Base-by-base conservation (phyloP, 768 basidiomycete species). In the Phlebiopsis gigantea region DNA sequence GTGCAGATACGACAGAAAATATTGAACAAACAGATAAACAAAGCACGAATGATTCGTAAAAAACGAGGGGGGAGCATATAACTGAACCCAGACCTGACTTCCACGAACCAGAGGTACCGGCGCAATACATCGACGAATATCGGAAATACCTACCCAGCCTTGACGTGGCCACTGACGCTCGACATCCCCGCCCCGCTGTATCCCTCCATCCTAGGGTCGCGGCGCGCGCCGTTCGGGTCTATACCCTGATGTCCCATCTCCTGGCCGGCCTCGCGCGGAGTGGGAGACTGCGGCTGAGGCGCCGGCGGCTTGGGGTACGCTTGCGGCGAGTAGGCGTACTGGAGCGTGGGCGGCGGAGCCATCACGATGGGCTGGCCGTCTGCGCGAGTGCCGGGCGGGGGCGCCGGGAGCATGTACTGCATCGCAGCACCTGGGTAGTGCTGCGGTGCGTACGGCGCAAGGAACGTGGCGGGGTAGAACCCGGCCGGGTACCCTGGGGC, bases 391-490 rank as follows among this genome's bases (percentile, higher is more conserved):
- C 55, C 28, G 21, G 58, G 48, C 24, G 50, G 55, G 25, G 59
- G 59, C 58, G 66, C 72, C 49, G 73, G 71, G 59, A 80, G 69
- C 69, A 80, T 71, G 67, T 79, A 81, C 26, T 75, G 75, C n/a
- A 71, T 66, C 2, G 46, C 47, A 7, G 47, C 46, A 3, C 56
- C 56, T 22, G 55, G 68, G 60, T 79, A 81, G 55, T 75, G 73
- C 68, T 77, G 74, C 22, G 77, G 69, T 55, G 76, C 72, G 60
- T 76, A 75, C 48, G 76, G 73, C 46, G 76, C 69, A 55, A 81
- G 69, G 63, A 78, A 78, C 57, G 77, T 71, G 57, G 76, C 73
- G 45, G 77, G 73, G 62, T 77, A 79, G 67, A 75, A 79, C 48
- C 58, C 67, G 53, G 73, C 66, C 59, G 76, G 68, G 58, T 75